These are phyloP conservation scores for Aspergillus diversus DNA, from an alignment of 495 filamentous ascomycete genomes.

Conservation along the genomic window DNA sequence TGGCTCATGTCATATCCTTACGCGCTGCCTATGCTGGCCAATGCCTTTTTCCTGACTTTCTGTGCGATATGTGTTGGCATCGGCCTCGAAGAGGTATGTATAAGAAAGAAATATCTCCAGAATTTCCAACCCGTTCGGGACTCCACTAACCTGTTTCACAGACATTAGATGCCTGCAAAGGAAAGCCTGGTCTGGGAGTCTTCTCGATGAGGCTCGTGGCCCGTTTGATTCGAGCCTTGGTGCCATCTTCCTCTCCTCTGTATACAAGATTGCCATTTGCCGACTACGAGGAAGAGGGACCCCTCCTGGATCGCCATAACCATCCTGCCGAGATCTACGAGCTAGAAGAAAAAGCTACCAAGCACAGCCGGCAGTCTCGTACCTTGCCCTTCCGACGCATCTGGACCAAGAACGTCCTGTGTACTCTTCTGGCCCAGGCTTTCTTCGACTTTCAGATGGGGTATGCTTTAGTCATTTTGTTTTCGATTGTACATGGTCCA, in stretches of 20 bases:
- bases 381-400: constrained; percentile 71
- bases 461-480: constrained; percentile 19
- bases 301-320: constrained; percentile 34
- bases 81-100: constrained; percentile 70
- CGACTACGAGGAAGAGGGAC: constrained; percentile 43
- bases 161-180: constrained; percentile 50
- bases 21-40: constrained; percentile 74
- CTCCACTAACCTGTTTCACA: constrained; percentile 9
- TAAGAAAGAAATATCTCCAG: not conserved
- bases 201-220: constrained; percentile 37
- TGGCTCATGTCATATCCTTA: constrained; percentile 76
- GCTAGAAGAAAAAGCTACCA: constrained; percentile 43
- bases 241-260: constrained; percentile 41
- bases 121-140: constrained; percentile 3
- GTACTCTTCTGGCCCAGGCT: constrained; percentile 67
- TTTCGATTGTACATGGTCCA: not conserved
- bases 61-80: constrained; percentile 61
- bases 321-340: constrained; percentile 41
- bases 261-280: constrained; percentile 42
- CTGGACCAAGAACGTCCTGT: constrained; percentile 77
- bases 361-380: constrained; percentile 32
- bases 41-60: constrained; percentile 63
- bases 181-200: constrained; percentile 45
- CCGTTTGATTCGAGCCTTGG: constrained; percentile 31
- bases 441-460: constrained; percentile 76